Percentiles rank a stretch among this genome's conserved stretches.
These are phyloP conservation scores for Tricholoma terreum DNA, from an alignment of 768 basidiomycete genomes.

Conservation along the genomic window DNA sequence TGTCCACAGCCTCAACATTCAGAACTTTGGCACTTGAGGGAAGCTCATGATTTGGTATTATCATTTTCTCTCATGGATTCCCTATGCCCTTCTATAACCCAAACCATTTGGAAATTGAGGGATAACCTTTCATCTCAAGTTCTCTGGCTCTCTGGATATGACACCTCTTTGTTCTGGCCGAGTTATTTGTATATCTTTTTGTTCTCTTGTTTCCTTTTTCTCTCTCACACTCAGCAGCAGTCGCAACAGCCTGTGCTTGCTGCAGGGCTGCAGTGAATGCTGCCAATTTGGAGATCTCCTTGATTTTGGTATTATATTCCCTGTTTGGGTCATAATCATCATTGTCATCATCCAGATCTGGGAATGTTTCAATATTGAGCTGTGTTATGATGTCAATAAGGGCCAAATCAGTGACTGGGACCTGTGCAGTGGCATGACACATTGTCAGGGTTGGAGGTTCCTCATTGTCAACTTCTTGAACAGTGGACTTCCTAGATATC, in stretches of 20 bases:
- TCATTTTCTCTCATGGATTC: background rate
- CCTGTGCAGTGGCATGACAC: too few relatives aligned
- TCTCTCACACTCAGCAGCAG: background rate
- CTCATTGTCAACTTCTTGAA: background rate
- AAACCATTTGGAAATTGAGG: background rate
- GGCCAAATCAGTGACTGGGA: background rate
- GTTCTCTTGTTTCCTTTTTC: background rate
- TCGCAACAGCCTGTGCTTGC: background rate
- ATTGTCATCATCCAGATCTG: background rate
- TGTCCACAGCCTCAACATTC: background rate
- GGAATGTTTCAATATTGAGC: background rate
- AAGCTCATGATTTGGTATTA: background rate
- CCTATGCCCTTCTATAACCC: background rate
- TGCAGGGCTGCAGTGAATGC: background rate
- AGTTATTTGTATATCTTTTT: background rate
- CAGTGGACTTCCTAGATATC: background rate
- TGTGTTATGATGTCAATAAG: background rate
- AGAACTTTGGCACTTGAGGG: background rate
- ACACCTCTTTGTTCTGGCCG: background rate
- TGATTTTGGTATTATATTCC: background rate
- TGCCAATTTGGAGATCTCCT: background rate
- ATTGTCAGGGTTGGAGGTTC: too few relatives aligned
- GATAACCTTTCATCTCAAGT: background rate
- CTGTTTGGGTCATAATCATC: background rate
- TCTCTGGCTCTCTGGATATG: background rate